phyloP scores from a whole-genome alignment of 148 eudicot genomes.

The Linanthus parryae region DNA sequence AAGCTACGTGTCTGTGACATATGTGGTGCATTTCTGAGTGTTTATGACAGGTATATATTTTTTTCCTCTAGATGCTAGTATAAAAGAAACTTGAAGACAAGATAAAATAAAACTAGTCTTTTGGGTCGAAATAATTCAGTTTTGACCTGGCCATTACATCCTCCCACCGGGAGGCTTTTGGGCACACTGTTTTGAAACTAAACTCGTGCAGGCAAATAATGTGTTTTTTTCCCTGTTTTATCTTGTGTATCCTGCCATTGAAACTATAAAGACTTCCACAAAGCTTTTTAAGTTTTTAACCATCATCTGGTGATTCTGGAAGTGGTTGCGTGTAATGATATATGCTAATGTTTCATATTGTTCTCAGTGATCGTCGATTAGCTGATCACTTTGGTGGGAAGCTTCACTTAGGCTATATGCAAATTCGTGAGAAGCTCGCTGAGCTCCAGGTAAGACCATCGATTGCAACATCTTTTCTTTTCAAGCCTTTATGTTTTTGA shows the following conservation, averaged over 20 bases:
- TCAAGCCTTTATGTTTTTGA: no score
- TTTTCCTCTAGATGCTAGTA: no score
- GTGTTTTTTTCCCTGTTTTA: constrained; percentile 77
- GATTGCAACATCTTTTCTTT: neutral
- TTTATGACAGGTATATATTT: constrained; percentile 92
- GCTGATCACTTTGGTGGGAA: constrained; percentile 99
- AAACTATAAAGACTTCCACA: constrained; percentile 19
- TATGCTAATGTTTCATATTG: constrained; percentile 14
- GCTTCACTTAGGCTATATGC: constrained; percentile 97
- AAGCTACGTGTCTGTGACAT: constrained; percentile 98
- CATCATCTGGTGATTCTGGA: no score
- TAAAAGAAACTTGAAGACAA: no score
- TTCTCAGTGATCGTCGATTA: constrained; percentile 90
- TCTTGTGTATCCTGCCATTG: constrained; percentile 58
- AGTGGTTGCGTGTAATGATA: no score
- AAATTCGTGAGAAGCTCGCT: constrained; percentile 88
- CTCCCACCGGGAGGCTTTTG: constrained; percentile 97
- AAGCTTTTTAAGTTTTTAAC: neutral
- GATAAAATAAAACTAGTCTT: constrained; percentile 28
- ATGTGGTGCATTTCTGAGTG: constrained; percentile 98
- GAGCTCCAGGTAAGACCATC: constrained; percentile 68
- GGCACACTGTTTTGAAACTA: constrained; percentile 95
- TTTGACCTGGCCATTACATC: constrained; percentile 89
- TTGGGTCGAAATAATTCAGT: constrained; percentile 53
- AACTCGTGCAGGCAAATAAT: constrained; percentile 89